A percentile compares a stretch with the other conserved stretches of the same genome.
These are phyloP conservation scores for Basipetospora sp. DNA, from an alignment of 2,329 filamentous ascomycete species.

Conservation along the genomic window DNA sequence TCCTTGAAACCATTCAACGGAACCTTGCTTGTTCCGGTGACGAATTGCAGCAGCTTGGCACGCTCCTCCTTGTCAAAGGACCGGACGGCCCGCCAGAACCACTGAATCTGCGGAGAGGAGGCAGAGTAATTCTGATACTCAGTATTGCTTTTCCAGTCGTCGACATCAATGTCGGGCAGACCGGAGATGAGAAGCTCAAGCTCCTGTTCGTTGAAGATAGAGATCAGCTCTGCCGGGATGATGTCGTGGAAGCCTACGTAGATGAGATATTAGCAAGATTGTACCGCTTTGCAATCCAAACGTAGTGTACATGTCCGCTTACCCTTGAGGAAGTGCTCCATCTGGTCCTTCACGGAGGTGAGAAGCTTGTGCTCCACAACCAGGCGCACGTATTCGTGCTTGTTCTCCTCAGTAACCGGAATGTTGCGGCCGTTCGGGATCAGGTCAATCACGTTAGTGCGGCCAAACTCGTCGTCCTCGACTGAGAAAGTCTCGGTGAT, in stretches of 20 bases:
- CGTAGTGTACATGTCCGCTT: constrained; percentile 16
- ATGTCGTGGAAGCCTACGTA: constrained; percentile 82
- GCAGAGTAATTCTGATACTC: constrained; percentile 97
- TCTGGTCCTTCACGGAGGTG: constrained; percentile 82
- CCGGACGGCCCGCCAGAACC: constrained; percentile 97
- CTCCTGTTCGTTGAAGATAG: constrained; percentile 98
- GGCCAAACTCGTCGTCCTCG: constrained; percentile 86
- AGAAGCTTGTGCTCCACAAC: constrained; percentile 90
- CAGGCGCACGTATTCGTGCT: constrained; percentile 88
- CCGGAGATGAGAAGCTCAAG: constrained; percentile 92
- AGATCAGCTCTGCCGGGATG: constrained; percentile 81
- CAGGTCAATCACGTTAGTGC: constrained; percentile 73
- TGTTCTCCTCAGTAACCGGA: constrained; percentile 91
- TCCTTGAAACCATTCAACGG: constrained; percentile 98
- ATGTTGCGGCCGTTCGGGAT: constrained; percentile 80
- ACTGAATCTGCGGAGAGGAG: constrained; percentile 91
- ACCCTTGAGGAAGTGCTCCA: constrained; percentile 83
- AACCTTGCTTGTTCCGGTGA: constrained; percentile 95
- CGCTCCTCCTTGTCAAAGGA: constrained; percentile 98
- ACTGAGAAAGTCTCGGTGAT: constrained; percentile 93
- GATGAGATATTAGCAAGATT: constrained; percentile 15
- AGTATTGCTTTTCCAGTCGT: constrained; percentile 98
- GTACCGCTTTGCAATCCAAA: background rate
- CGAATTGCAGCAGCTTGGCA: constrained; percentile 91
- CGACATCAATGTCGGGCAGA: constrained; percentile 89